Percentiles rank a stretch among this genome's conserved stretches.
phyloP scores from a whole-genome alignment of 805 yeast genomes.

The Teunomyces gatunensis region DNA sequence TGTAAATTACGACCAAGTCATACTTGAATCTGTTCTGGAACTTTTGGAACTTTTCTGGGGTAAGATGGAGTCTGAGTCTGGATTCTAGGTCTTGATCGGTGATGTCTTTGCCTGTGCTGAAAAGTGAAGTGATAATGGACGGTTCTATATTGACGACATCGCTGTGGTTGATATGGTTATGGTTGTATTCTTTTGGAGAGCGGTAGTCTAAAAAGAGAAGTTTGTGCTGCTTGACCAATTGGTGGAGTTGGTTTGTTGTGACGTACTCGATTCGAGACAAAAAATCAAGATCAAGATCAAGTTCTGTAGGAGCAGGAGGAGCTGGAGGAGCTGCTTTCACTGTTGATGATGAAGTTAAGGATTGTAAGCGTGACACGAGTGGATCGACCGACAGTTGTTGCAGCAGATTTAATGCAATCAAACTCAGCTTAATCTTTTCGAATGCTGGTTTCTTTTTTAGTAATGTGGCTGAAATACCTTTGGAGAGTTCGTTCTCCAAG shows the following conservation, averaged over 20 bases:
- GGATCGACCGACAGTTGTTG: slow-evolving; percentile 15
- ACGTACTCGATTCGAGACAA: slow-evolving; percentile 13
- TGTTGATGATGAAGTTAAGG: slow-evolving; percentile 8
- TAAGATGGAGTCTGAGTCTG: slow-evolving; percentile 53
- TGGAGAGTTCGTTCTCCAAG: slow-evolving; percentile 6
- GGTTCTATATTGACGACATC: slow-evolving; percentile 79
- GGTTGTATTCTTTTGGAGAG: slow-evolving; percentile 54
- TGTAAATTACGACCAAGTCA: slow-evolving; percentile 67
- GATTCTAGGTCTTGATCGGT: slow-evolving; percentile 67
- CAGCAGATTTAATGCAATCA: background rate
- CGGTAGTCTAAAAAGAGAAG: slow-evolving; percentile 74
- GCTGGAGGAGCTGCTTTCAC: background rate
- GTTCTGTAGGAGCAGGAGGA: background rate
- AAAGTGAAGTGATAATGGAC: slow-evolving; percentile 13
- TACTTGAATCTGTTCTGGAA: slow-evolving; percentile 55
- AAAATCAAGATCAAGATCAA: background rate
- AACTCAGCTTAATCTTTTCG: slow-evolving; percentile 3
- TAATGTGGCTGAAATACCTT: slow-evolving; percentile 16
- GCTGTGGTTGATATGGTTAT: slow-evolving; percentile 58
- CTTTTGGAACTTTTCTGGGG: slow-evolving; percentile 50
- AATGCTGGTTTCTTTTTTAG: slow-evolving; percentile 11
- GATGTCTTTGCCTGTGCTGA: slow-evolving; percentile 35
- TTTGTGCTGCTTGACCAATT: slow-evolving; percentile 7
- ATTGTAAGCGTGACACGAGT: slow-evolving; percentile 23
- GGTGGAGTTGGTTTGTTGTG: slow-evolving; percentile 17